Percentiles rank a stretch among this genome's conserved stretches.
These are phyloP conservation scores for Lagenidium sp. DNA, from an alignment of 352 stramenopile genomes.

Conservation along the genomic window DNA sequence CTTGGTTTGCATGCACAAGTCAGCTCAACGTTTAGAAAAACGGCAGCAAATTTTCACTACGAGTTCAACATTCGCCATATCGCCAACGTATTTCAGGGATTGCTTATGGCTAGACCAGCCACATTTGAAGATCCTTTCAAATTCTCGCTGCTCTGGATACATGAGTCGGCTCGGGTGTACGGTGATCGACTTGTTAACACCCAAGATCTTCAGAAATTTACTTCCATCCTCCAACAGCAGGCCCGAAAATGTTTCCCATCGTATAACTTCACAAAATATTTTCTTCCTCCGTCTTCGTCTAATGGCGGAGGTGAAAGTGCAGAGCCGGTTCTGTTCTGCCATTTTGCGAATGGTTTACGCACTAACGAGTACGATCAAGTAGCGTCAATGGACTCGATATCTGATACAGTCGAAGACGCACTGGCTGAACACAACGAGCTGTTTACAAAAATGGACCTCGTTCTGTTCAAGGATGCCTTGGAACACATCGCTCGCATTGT, in stretches of 20 bases:
- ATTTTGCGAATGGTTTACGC: constrained; percentile 82
- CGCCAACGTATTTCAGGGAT: constrained; percentile 92
- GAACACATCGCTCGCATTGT: constrained; percentile 92
- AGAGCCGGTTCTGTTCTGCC: constrained; percentile 90
- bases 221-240: constrained; percentile 80
- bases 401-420: constrained; percentile 77
- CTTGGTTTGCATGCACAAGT: constrained; percentile 87
- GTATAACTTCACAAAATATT: constrained; percentile 88
- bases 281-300: constrained; percentile 32
- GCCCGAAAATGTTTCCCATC: constrained; percentile 90
- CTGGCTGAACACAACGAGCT: constrained; percentile 91
- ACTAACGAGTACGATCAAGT: constrained; percentile 93
- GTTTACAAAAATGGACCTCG: constrained; percentile 91
- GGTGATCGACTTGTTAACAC: constrained; percentile 87
- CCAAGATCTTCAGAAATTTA: constrained; percentile 84
- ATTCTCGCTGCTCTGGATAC: constrained; percentile 92
- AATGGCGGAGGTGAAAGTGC: constrained; percentile 15
- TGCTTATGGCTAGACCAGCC: constrained; percentile 84
- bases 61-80: constrained; percentile 97
- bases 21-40: constrained; percentile 83
- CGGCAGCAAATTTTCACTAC: constrained; percentile 95
- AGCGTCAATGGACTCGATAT: constrained; percentile 51
- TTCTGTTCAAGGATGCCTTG: constrained; percentile 95
- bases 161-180: constrained; percentile 95
- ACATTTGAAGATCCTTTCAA: constrained; percentile 85